Evolutionary conservation across 2,329 filamentous ascomycete genomes (phyloP).

Genomic region (Amauroascus niger): DNA sequence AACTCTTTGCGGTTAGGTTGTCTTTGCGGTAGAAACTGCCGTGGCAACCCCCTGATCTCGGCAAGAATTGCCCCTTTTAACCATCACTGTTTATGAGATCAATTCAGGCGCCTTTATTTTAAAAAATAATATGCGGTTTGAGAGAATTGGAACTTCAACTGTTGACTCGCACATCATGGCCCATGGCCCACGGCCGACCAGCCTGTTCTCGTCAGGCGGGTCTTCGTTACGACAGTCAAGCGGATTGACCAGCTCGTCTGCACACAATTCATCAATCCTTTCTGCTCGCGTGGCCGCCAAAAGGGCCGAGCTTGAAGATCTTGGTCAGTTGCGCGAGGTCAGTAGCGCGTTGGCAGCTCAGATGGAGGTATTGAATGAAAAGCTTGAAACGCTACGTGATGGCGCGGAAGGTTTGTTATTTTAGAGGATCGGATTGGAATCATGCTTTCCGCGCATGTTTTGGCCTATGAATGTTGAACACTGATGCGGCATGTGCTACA

Average conservation of each 20-base stretch:
- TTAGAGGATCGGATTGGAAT: background rate
- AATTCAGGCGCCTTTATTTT: no score
- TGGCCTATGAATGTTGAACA: background rate
- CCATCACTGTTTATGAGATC: no score
- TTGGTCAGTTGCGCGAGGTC: conserved; percentile 53
- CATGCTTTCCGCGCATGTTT: background rate
- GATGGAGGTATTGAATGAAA: conserved; percentile 53
- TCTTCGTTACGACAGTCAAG: conserved; percentile 27
- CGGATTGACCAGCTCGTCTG: conserved; percentile 24
- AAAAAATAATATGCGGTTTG: no score
- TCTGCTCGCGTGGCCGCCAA: conserved; percentile 54
- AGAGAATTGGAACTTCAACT: background rate
- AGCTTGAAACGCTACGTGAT: conserved; percentile 51
- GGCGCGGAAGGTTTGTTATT: conserved; percentile 48
- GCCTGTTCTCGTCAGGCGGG: conserved; percentile 23
- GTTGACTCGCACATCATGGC: conserved; percentile 24
- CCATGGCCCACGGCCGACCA: conserved; percentile 29
- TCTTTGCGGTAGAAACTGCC: background rate
- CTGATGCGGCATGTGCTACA: conserved; percentile 22
- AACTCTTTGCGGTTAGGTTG: conserved; percentile 14
- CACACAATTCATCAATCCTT: conserved; percentile 48
- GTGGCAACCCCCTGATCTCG: background rate
- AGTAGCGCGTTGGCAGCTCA: conserved; percentile 53
- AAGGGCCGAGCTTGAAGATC: conserved; percentile 52
- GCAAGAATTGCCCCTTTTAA: background rate